Percentiles rank a stretch among this genome's conserved stretches.
These are phyloP conservation scores for Tieghemostelium lacteum DNA, from an alignment of 78 protist species.

Conservation along the genomic window DNA sequence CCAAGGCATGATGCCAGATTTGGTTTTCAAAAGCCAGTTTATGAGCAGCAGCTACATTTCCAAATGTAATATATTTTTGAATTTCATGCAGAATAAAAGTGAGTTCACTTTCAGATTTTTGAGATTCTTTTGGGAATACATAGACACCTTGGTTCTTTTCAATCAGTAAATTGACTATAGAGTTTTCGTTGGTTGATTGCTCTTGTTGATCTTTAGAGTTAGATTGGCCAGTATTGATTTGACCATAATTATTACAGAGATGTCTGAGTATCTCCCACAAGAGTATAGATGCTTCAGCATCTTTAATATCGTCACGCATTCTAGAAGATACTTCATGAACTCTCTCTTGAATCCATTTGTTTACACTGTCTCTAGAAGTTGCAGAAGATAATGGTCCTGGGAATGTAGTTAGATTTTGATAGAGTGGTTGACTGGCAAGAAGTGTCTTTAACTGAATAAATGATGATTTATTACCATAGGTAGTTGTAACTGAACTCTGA, in stretches of 20 bases:
- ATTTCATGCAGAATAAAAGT: slow-evolving; percentile 14
- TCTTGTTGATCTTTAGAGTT: slow-evolving; percentile 9
- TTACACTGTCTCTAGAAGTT: slow-evolving; percentile 40
- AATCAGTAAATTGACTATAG: slow-evolving; percentile 1
- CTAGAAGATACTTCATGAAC: slow-evolving; percentile 27
- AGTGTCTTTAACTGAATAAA: slow-evolving; percentile 15
- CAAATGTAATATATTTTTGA: slow-evolving; percentile 35
- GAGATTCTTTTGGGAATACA: background rate
- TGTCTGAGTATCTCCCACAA: slow-evolving; percentile 46
- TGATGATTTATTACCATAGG: background rate
- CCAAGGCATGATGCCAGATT: slow-evolving; percentile 46
- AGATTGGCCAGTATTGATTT: background rate
- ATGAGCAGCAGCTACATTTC: slow-evolving; percentile 51
- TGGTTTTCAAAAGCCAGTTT: slow-evolving; percentile 29
- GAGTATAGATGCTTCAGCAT: slow-evolving; percentile 42
- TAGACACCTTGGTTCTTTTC: slow-evolving; percentile 18
- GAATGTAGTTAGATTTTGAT: slow-evolving; percentile 45
- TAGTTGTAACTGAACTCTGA: background rate
- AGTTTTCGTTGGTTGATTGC: background rate
- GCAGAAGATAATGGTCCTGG: slow-evolving; percentile 66
- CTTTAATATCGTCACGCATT: too few relatives aligned
- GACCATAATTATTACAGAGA: slow-evolving; percentile 35
- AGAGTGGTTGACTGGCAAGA: background rate
- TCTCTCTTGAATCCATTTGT: slow-evolving; percentile 65
- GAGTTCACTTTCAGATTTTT: slow-evolving; percentile 10